Base-by-base conservation (phyloP, 768 basidiomycete species). In the Pholiota conissans region DNA sequence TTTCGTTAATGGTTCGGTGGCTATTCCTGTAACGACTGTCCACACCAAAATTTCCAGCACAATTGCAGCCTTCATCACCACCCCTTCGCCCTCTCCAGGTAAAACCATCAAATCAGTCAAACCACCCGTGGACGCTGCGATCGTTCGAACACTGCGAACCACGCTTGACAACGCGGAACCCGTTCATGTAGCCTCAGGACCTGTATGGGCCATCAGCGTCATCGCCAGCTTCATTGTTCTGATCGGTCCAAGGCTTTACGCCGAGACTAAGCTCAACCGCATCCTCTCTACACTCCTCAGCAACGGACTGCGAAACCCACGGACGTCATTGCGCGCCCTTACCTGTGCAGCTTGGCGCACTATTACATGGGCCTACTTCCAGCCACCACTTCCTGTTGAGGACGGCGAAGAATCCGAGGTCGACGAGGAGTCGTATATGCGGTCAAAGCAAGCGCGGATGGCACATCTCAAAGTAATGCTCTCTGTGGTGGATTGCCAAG, bases 141-240 rank as follows among this genome's bases (percentile, higher is more conserved):
- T 91, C 57, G 68, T 86, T 34, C 84, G 86, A 49, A 88, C 87
- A 0, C 76, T 92, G 5, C 83, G 87, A 26, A 83, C 83, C 0
- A 88, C 86, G 1, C 72, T 92, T 46, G 70, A 70, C 14, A 75
- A 80, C 1, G 69, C 74, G 3, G 85, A 88, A 5, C 85, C 85
- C 2, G 68, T 71, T 5, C 80, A 86, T 59, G 80, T 81, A 7
- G 87, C 89, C 1, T 86, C 91, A 64, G 89, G 90, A 1, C 90
- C 91, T 8, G 84, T 88, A 1, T 93, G 91, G 91, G 86, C 81
- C 4, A 74, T 90, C 52, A 81, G 80, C 58, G 86, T 91, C 29
- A 72, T 91, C 1, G 84, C 86, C 0, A 77, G 79, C 58, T 72
- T 92, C 51, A 76, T 90, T 46, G 83, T 87, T 35, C 73, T 93